phyloP scores from a whole-genome alignment of 441 rosid species.

The Erodium trifolium region DNA sequence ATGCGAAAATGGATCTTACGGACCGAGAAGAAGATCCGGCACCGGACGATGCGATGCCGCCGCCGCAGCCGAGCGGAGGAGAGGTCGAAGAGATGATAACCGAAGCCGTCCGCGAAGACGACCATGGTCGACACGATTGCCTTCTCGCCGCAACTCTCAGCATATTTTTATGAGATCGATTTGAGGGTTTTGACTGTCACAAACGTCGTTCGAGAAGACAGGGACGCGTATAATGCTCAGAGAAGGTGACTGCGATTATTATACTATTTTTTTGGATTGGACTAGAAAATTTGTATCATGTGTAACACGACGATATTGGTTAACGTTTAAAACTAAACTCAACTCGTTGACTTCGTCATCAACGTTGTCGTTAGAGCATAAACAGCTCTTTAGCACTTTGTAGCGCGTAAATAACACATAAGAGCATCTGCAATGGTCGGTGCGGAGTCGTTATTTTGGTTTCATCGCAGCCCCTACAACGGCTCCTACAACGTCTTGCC shows the following conservation, averaged over 20 bases:
- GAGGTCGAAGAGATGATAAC: background rate
- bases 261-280: too few relatives aligned
- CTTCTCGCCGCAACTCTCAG: slow-evolving; percentile 1
- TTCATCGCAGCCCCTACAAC: too few relatives aligned
- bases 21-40: slow-evolving; percentile 1
- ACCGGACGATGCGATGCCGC: background rate
- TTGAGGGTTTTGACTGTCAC: slow-evolving; percentile 1
- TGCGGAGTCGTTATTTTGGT: too few relatives aligned
- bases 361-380: too few relatives aligned
- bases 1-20: background rate
- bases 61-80: slow-evolving; percentile 1
- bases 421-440: too few relatives aligned
- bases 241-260: background rate
- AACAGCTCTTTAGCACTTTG: too few relatives aligned
- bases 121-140: background rate
- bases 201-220: background rate
- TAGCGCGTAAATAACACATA: too few relatives aligned
- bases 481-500: too few relatives aligned
- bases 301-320: too few relatives aligned
- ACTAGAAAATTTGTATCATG: too few relatives aligned
- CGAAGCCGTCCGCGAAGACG: background rate
- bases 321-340: too few relatives aligned
- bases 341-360: too few relatives aligned
- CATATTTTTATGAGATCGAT: background rate
- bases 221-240: background rate